Conservation (phyloP, 2,329 filamentous ascomycete genomes). For the Nemania serpens region DNA sequence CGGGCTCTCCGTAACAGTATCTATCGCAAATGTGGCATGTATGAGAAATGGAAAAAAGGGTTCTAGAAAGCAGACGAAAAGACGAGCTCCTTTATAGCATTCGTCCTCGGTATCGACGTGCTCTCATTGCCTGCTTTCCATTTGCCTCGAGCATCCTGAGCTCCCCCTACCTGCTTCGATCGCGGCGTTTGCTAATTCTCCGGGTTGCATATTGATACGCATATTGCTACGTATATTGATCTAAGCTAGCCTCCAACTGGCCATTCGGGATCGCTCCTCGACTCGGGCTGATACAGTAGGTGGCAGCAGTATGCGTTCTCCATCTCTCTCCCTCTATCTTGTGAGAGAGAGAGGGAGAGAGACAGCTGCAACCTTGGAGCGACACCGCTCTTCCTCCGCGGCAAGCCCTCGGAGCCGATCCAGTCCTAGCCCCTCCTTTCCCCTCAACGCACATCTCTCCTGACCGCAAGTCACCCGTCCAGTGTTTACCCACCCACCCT, state of each 20-base stretch:
- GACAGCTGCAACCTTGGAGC: slow-evolving; percentile 25
- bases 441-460: slow-evolving; percentile 14
- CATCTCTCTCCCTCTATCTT: slow-evolving; percentile 6
- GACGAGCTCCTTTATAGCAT: background rate
- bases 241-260: slow-evolving; percentile 28
- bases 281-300: slow-evolving; percentile 19
- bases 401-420: slow-evolving; percentile 13
- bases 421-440: slow-evolving; percentile 1
- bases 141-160: slow-evolving; percentile 2
- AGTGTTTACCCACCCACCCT: slow-evolving; percentile 7
- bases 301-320: slow-evolving; percentile 5
- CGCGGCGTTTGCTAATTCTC: slow-evolving; percentile 19
- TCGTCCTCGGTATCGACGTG: background rate
- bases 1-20: background rate
- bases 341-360: too few relatives aligned
- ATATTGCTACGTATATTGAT: background rate
- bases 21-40: background rate
- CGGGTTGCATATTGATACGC: slow-evolving; percentile 11
- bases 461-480: slow-evolving; percentile 23
- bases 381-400: slow-evolving; percentile 25
- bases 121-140: background rate
- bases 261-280: slow-evolving; percentile 12
- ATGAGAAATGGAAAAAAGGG: background rate
- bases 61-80: background rate
- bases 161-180: slow-evolving; percentile 9